These are phyloP conservation scores for Boletellus sp. DNA, from an alignment of 768 basidiomycete species.

Conservation along the genomic window DNA sequence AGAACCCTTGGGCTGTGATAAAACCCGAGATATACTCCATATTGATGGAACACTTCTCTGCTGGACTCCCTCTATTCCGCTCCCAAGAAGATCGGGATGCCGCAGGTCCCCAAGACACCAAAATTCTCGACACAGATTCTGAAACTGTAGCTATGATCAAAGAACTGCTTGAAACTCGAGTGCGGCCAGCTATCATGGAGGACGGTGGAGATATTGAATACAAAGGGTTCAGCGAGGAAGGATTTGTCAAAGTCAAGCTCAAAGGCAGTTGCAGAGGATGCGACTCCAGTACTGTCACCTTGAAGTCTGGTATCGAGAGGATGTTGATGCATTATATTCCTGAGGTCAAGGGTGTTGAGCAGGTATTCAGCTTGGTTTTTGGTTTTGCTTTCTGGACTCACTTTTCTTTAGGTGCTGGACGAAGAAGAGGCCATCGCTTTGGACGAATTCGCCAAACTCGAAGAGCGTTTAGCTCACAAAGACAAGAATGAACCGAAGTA, in stretches of 20 bases:
- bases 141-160: conserved; percentile 99
- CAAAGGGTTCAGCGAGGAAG: conserved; percentile 81
- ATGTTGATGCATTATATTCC: conserved; percentile 99
- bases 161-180: conserved; percentile 90
- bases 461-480: conserved; percentile 55
- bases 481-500: conserved; percentile 44
- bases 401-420: conserved; percentile 65
- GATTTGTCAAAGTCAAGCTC: conserved; percentile 81
- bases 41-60: conserved; percentile 96
- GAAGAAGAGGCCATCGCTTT: conserved; percentile 85
- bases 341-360: conserved; percentile 88
- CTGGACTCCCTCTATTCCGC: conserved; percentile 83
- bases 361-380: conserved; percentile 43
- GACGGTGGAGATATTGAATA: conserved; percentile 99
- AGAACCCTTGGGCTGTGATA: conserved; percentile 81
- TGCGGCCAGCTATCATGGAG: conserved; percentile 97
- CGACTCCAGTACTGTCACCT: conserved; percentile 87
- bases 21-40: conserved; percentile 97
- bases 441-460: conserved; percentile 87
- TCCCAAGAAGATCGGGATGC: conserved; percentile 74
- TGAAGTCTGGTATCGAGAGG: conserved; percentile 95
- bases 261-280: conserved; percentile 98
- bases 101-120: conserved; percentile 90
- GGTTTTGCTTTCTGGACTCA: conserved; percentile 6
- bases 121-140: conserved; percentile 89